Evolutionary conservation across 1,139 yeast genomes (phyloP), one percentile per base, ranked within the genome.

Genomic region (Yamadazyma triangularis): DNA sequence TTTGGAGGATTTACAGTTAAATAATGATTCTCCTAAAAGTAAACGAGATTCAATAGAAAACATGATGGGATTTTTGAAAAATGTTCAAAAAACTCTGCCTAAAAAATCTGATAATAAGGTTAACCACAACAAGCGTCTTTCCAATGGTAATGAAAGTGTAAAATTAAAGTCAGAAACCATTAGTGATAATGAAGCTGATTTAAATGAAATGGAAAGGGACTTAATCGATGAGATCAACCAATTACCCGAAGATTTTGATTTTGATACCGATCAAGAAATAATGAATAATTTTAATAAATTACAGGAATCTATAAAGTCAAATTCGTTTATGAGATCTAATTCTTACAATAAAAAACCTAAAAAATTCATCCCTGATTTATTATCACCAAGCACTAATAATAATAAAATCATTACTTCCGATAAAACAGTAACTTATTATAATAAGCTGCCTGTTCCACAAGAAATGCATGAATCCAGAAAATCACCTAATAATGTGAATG

Each of bases 241-340:
- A 27, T 53, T 77, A 2, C 83, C 84, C 0, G 82, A 74, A 45
- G 84, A 77, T 42, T 77, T 55, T 44, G 78, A 76, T 31, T 75
- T 73, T 44, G 70, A 67, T 8, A 38, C 37, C 5, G 51, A 56
- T 13, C 53, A 53, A 13, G 48, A 38, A 9, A 13, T 35, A 7
- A 20, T 33, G 10, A 30, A 33, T 23, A 42, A 38, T 26, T 35
- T 44, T 28, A 34, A 44, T 31, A 27, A 26, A 27, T 40, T 28
- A 24, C 43, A 24, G 52, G 28, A 32, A 20, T 26, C 38, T 8
- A 32, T 41, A 18, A 33, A 24, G 27, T 38, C 19, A 19, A 38
- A 11, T 50, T 53, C 39, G 37, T 45, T 32, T 22, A 36, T 38
- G 36, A 39, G 63, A 26, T 60, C 68, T 3, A 61, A 58, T 36